A percentile compares a stretch with the other conserved stretches of the same genome.
Evolutionary conservation across 768 basidiomycete species (phyloP).

Genomic region (Neoboletus magnificus): DNA sequence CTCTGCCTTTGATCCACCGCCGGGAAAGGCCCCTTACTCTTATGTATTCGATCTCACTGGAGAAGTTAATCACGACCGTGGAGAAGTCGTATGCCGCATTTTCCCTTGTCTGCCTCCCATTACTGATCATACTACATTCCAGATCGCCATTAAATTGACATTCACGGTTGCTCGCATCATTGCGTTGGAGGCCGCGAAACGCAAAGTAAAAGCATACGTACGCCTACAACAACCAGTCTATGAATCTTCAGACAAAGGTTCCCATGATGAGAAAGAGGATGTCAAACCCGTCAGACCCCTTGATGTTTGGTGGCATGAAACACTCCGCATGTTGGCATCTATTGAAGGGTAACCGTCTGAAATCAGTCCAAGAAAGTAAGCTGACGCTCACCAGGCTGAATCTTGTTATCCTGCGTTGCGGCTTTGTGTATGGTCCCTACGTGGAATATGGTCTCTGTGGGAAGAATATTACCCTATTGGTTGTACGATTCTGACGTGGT

Average conservation of each 20-base stretch:
- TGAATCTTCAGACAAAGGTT: slow-evolving; percentile 63
- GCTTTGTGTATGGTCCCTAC: slow-evolving; percentile 80
- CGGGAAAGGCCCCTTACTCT: slow-evolving; percentile 64
- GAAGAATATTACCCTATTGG: slow-evolving; percentile 24
- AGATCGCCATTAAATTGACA: slow-evolving; percentile 80
- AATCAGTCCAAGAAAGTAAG: background rate
- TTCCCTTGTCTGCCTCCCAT: background rate
- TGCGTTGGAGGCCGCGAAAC: slow-evolving; percentile 75
- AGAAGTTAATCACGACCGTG: slow-evolving; percentile 71
- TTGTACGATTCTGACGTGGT: slow-evolving; percentile 12
- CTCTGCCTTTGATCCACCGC: slow-evolving; percentile 66
- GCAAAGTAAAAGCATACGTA: slow-evolving; percentile 75
- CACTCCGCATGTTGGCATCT: slow-evolving; percentile 66
- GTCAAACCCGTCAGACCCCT: slow-evolving; percentile 65
- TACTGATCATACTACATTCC: slow-evolving; percentile 6
- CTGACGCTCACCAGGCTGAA: slow-evolving; percentile 54
- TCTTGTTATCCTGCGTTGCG: slow-evolving; percentile 72
- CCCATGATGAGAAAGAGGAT: slow-evolving; percentile 69
- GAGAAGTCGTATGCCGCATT: slow-evolving; percentile 56
- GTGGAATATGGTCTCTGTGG: slow-evolving; percentile 65
- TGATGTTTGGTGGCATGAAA: slow-evolving; percentile 90
- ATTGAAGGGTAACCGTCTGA: slow-evolving; percentile 57
- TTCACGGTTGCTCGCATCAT: slow-evolving; percentile 64
- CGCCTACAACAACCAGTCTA: slow-evolving; percentile 79
- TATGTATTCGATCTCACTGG: slow-evolving; percentile 87